phyloP scores from a whole-genome alignment of 1,284 basidiomycete genomes.

The Ganoderma meredithae region DNA sequence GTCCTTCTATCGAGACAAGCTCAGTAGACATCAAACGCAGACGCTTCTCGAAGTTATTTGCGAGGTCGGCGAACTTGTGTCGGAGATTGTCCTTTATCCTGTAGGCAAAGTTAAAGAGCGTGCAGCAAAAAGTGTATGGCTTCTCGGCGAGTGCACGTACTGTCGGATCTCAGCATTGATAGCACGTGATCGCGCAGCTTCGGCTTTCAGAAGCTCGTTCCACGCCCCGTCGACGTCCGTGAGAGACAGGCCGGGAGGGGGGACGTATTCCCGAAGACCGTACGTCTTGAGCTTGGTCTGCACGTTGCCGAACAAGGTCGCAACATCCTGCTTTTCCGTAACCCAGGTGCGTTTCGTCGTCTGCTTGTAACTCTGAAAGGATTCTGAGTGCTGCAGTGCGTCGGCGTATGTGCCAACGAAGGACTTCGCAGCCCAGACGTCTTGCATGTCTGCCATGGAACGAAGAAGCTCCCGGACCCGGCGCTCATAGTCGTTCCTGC shows the following conservation, averaged over 20 bases:
- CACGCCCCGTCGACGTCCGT: slow-evolving; percentile 86
- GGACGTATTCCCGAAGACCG: slow-evolving; percentile 83
- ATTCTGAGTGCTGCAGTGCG: slow-evolving; percentile 78
- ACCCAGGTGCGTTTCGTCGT: slow-evolving; percentile 90
- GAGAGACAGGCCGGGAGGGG: slow-evolving; percentile 74
- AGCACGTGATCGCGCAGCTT: slow-evolving; percentile 80
- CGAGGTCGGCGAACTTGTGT: slow-evolving; percentile 83
- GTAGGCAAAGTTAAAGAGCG: not conserved
- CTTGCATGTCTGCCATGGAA: slow-evolving; percentile 68
- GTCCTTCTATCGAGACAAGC: slow-evolving; percentile 80
- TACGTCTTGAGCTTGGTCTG: slow-evolving; percentile 96
- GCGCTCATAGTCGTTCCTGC: slow-evolving; percentile 94
- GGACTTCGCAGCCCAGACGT: slow-evolving; percentile 66
- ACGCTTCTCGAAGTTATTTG: slow-evolving; percentile 84
- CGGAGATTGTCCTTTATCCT: slow-evolving; percentile 92
- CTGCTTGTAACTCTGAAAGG: slow-evolving; percentile 86
- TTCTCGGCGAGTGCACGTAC: slow-evolving; percentile 53
- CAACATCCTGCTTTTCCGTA: slow-evolving; percentile 88
- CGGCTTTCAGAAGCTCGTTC: slow-evolving; percentile 76
- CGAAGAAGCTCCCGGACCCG: slow-evolving; percentile 80
- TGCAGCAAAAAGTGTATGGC: not conserved
- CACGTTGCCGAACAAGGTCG: slow-evolving; percentile 91
- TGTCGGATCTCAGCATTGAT: slow-evolving; percentile 94
- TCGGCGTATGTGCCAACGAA: slow-evolving; percentile 83
- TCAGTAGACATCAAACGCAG: slow-evolving; percentile 79